Evolutionary conservation across 1,284 basidiomycete species (phyloP), one percentile per base, ranked within the genome.

Genomic region (Papiliotrema nemorosa): DNA sequence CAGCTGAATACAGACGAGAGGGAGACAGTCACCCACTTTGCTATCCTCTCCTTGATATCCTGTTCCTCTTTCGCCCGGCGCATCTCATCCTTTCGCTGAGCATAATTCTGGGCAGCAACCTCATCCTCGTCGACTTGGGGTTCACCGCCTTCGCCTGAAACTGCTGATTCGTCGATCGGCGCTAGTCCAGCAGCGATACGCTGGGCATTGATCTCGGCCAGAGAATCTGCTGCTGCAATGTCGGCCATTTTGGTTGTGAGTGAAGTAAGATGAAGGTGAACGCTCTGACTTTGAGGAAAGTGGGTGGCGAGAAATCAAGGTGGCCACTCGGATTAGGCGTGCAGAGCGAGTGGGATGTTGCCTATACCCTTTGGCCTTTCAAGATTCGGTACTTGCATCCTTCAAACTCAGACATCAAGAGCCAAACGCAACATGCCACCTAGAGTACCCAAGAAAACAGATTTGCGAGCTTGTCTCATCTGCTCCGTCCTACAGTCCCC

Each of bases 201-300:
- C 70, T 97, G 90, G 76, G 88, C 91, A 81, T 97, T 97, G 49
- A 93, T 97, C 81, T 98, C 96, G 71, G 97, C 93, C 69, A 98
- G 82, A 94, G 83, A 86, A 70, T 96, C 86, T 70, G 51, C 42
- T 59, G 59, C 35, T 50, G 33, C 54, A 36, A 16, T 45, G 26
- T 60, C 58, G 12, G 50, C 54, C 54, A 58, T 60, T 48, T 42
- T 58, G 41, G 12, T 3, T 22, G 45, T 41, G 22, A 13, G 20
- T 33, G n/a, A 18, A n/a, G 27, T 33, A 18, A 21, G 38, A 14
- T 25, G 20, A 27, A 22, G 13, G 39, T 27, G 25, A 41, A 22
- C n/a, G n/a, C n/a, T n/a, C n/a, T n/a, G n/a, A n/a, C n/a, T n/a
- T n/a, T n/a, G 9, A 14, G 21, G 39, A 14, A 12, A 27, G 18